Evolutionary conservation across 73 alveolate species (phyloP), one percentile per base, ranked within the genome.

Genomic region (Symbiodinium pilosum): DNA sequence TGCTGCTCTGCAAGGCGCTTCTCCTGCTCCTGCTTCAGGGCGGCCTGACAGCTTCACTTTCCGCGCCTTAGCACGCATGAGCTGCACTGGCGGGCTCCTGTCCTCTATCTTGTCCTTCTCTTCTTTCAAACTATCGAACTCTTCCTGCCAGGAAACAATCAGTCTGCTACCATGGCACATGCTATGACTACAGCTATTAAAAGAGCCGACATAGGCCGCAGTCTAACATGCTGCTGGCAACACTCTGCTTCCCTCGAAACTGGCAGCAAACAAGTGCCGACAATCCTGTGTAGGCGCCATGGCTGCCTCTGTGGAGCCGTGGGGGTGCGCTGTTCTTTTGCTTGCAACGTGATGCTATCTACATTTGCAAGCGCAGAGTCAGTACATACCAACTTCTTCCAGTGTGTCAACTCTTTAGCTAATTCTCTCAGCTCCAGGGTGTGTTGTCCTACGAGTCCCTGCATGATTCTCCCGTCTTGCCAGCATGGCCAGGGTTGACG

Each of bases 1-100:
- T 86, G 93, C 54, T 86, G 93, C 52, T 86, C 93, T 14, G 83
- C 93, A 16, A 73, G 83, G 52, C 93, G 93, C 93, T 52, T 86
- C 51, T 86, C 93, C 83, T 86, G 59, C 71, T 86, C 93, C 93
- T 86, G 83, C 83, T 86, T 69, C 24, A 86, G 54, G 30, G 59
- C 51, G 36, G 83, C 93, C 93, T 86, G 42, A 5, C 18, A 24
- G 89, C 59, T 47, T 14, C 21, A 47, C 59, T 47, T 47, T 47
- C 14, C 14, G 59, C 14, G 59, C 59, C 59, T 9, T 47, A 14
- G 59, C 14, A 6, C 14, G 59, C 59, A 47, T 14, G 14, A 47
- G 6, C 21, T 14, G 59, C 75, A 64, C 77, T 3, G 38, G 16
- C 36, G 21, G 11, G 14, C 81, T 38, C 81, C 81, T 34, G 6